These are phyloP conservation scores for Phytophthora fragariae DNA, from an alignment of 352 stramenopile species.

Conservation along the genomic window DNA sequence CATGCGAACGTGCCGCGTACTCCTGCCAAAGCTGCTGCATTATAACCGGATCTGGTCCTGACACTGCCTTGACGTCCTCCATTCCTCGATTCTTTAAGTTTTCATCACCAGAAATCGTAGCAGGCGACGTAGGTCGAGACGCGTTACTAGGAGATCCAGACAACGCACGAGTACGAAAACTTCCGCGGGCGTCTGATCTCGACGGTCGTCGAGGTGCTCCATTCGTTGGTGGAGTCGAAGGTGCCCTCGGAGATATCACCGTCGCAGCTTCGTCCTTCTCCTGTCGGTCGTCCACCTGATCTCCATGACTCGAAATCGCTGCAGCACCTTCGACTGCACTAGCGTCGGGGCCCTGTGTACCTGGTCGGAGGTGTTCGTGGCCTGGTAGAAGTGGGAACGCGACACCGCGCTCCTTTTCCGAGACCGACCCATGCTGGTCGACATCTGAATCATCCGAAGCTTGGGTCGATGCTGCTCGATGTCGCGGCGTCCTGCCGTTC, in stretches of 20 bases:
- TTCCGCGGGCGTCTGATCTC: conserved; percentile 30
- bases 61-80: neutral
- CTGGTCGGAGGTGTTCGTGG: conserved; percentile 19
- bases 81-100: neutral
- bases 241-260: conserved; percentile 30
- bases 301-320: neutral
- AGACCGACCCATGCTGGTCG: conserved; percentile 14
- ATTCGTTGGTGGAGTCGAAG: conserved; percentile 12
- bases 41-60: conserved; percentile 43
- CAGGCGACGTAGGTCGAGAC: conserved; percentile 31
- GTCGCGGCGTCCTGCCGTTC: conserved; percentile 48
- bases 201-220: conserved; percentile 29
- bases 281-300: conserved; percentile 28
- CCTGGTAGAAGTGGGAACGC: conserved; percentile 53
- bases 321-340: conserved; percentile 30
- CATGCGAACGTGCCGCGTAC: conserved; percentile 57
- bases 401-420: conserved; percentile 41
- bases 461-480: conserved; percentile 21
- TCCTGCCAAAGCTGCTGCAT: conserved; percentile 74
- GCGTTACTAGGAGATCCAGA: conserved; percentile 18
- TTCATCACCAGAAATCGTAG: conserved; percentile 18
- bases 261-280: conserved; percentile 29
- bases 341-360: conserved; percentile 26
- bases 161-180: conserved; percentile 41
- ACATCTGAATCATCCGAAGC: conserved; percentile 11